Base-by-base conservation (phyloP, 176 grass and related monocot genomes). In the Carex parvula region DNA sequence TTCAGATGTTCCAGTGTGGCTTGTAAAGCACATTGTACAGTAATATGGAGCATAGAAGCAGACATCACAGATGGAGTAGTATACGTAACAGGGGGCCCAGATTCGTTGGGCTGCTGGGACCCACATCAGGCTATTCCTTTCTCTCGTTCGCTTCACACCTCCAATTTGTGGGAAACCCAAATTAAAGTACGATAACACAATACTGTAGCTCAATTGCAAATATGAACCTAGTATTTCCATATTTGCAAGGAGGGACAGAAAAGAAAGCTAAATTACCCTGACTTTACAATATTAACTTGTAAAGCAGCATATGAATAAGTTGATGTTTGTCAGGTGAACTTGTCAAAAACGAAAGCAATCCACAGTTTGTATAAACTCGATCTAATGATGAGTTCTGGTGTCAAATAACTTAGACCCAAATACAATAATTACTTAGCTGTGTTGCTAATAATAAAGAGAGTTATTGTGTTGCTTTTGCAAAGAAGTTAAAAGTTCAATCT, bases 41-140 rank as follows among this genome's bases (percentile, higher is more conserved):
- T 98, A 90, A 72, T 92, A 57, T 98, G 92, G 95, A 93, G 86
- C 67, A 82, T 98, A 46, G 92, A 93, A 89, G 84, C 91, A 60
- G 95, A 98, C 89, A 79, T 98, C 20, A 44, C 69, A 60, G 89
- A 94, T 90, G 91, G 90, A 65, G 69, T 88, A 68, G 82, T 94
- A 62, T 93, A 91, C 56, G 15, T 98, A 26, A 98, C 92, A 53
- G 95, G 95, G 8, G 92, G 93, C 72, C 95, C 87, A 11, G 86
- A 94, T 86, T 85, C 88, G 35, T 83, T 98, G 79, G 95, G 95
- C 64, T 94, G 90, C 74, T 98, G 95, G 95, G 92, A 93, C 70
- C 88, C 91, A 33, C 82, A 87, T 77, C 91, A 88, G 89, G 91
- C 92, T 83, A 75, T 94, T 94, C 87, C 87, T 67, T 91, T 98